Base-by-base conservation (phyloP, 208 protist species). In the Leishmania aethiopica region DNA sequence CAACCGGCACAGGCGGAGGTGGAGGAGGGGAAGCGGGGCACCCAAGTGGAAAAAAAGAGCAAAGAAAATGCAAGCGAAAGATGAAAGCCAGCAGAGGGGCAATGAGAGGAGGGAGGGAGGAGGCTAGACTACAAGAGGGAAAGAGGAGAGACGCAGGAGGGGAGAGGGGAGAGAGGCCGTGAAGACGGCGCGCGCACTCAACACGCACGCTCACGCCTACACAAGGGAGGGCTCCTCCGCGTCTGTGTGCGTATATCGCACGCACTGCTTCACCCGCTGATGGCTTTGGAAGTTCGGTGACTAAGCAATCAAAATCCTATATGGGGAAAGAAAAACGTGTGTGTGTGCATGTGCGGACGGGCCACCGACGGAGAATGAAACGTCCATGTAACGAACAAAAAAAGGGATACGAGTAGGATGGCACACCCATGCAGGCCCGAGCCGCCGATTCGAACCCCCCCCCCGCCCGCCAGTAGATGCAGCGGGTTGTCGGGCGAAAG, bases 201-300 rank as follows among this genome's bases (percentile, higher is more conserved):
- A 40, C 37, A 74, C 69, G 40, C 70, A 49, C 45, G 45, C 70
- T 32, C 70, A 53, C 70, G 32, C 42, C 70, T n/a, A 53, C 70
- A 35, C 19, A 74, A 74, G 40, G 45, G 40, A 74, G 45, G 45
- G 28, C 70, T 55, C 45, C 70, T 55, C 70, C 70, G 28, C 13
- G 70, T 49, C 32, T 55, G 45, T 53, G 25, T 74, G 70, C 45
- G 45, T 74, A 74, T 47, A 37, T 19, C 45, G 10, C 22, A 74
- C 45, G 70, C 70, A 74, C 70, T 74, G 28, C 45, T 51, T 74
- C 45, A 55, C 70, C 70, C 51, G 70, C 25, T 35, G 28, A 49
- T 15, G 25, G 45, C 45, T n/a, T 53, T 74, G 17, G 45, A 32
- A 32, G 40, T 8, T 55, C 25, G 40, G 70, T 37, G 28, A 28